Evolutionary conservation across 2,329 filamentous ascomycete species (phyloP), one percentile per base, ranked within the genome.

Genomic region (Ophiostoma populinum): DNA sequence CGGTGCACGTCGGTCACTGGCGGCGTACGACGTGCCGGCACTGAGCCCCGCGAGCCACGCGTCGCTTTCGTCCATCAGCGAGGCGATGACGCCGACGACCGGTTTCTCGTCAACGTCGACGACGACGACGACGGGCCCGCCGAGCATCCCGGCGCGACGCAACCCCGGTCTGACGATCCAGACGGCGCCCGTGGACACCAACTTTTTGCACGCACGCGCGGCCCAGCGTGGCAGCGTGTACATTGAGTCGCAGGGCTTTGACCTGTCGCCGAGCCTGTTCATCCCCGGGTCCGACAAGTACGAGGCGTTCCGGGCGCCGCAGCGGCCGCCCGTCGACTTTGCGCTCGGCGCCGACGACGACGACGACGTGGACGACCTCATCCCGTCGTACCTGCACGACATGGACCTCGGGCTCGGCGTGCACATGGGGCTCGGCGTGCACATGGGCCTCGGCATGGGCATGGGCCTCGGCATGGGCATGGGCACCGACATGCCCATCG

Each of bases 211-310:
- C 37, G 48, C 50, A 25, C 57, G 58, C 33, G 57, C 33, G 31
- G 20, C 6, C 20, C 15, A 18, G 3, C 57, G 59, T 11, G 57
- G 60, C 0, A 65, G 62, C 2, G 70, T 61, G 47, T 73, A 69
- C 49, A 65, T 63, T 44, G 70, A 75, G 48, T 63, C 62, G 0
- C 65, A 73, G 37, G 67, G 65, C 11, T 73, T 74, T 46, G 61
- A 57, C 27, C 51, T 75, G 22, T 75, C 71, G 7, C 71, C 72
- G 0, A 67, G 67, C 4, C 56, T 76, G n/a, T 57, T 76, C 33
- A 71, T 76, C 35, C 70, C 72, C 10, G 42, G 39, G 25, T 52
- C 57, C 31, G 71, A 77, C 34, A 72, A 65, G 20, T 45, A 42
- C 37, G 33, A 35, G 3, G 21, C 18, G 17, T 38, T 27, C 43